Percentiles rank a stretch among this genome's conserved stretches.
phyloP scores from a whole-genome alignment of 805 yeast genomes.

The Ogataea ganodermae region DNA sequence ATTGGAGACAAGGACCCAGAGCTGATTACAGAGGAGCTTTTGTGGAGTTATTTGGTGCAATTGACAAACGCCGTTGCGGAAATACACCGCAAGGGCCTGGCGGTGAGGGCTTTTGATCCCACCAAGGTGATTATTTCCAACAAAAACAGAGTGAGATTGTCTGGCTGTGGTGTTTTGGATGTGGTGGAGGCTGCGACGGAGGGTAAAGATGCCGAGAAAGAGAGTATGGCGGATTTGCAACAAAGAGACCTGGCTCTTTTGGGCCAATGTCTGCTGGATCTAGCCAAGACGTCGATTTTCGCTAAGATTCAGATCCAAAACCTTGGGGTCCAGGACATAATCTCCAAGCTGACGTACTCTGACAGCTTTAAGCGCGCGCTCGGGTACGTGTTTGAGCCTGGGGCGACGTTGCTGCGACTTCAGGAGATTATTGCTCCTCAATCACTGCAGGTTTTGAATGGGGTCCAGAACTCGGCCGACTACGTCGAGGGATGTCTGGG shows the following conservation, averaged over 20 bases:
- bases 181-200: slow-evolving; percentile 44
- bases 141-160: slow-evolving; percentile 67
- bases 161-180: slow-evolving; percentile 72
- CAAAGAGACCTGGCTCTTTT: slow-evolving; percentile 56
- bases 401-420: slow-evolving; percentile 35
- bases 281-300: slow-evolving; percentile 43
- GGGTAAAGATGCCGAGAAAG: slow-evolving; percentile 35
- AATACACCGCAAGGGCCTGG: slow-evolving; percentile 64
- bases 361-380: slow-evolving; percentile 48
- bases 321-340: slow-evolving; percentile 22
- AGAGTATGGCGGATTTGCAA: slow-evolving; percentile 17
- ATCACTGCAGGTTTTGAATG: slow-evolving; percentile 49
- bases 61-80: slow-evolving; percentile 66
- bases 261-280: slow-evolving; percentile 60
- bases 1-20: slow-evolving; percentile 42
- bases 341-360: slow-evolving; percentile 40
- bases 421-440: slow-evolving; percentile 45
- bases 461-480: slow-evolving; percentile 54
- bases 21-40: slow-evolving; percentile 59
- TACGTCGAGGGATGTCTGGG: slow-evolving; percentile 60
- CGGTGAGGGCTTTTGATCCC: slow-evolving; percentile 62
- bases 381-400: slow-evolving; percentile 36
- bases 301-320: slow-evolving; percentile 23
- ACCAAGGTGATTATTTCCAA: slow-evolving; percentile 74
- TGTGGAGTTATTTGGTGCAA: slow-evolving; percentile 82